phyloP scores from a whole-genome alignment of 768 basidiomycete species.

The Megacollybia marginata region DNA sequence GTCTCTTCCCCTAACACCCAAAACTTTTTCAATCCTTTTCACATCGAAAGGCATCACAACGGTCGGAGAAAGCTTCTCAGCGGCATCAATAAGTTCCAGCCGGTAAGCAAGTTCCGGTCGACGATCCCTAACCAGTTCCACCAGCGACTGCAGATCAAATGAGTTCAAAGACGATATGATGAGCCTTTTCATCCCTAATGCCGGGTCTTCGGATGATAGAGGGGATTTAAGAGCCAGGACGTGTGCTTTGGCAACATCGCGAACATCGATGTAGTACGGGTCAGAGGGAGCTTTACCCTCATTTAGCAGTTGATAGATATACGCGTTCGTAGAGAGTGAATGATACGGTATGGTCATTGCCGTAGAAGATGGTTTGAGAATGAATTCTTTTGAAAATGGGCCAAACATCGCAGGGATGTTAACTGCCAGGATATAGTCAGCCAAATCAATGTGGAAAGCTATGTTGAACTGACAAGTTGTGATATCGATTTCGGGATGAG shows the following conservation, averaged over 20 bases:
- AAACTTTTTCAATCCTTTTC: background rate
- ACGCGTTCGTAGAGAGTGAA: conserved; percentile 2
- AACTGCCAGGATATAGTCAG: conserved; percentile 2
- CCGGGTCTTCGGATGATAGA: background rate
- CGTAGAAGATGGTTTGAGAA: background rate
- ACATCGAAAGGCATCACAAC: background rate
- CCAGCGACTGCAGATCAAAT: background rate
- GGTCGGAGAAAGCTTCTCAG: background rate
- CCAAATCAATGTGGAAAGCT: background rate
- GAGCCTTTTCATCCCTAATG: background rate
- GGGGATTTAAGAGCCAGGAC: background rate
- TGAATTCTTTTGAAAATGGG: conserved; percentile 10
- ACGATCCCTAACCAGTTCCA: background rate
- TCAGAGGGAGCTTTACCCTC: background rate
- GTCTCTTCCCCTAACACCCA: background rate
- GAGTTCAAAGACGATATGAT: background rate
- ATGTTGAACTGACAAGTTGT: conserved; percentile 10
- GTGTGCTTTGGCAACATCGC: background rate
- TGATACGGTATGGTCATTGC: background rate
- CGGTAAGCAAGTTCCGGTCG: background rate
- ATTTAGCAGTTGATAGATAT: background rate
- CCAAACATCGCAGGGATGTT: conserved; percentile 11
- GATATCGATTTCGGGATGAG: conserved; percentile 15
- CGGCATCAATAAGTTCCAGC: background rate
- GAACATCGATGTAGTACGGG: background rate